Evolutionary conservation across 2,329 filamentous ascomycete species (phyloP).

Genomic region (Acephala macrosclerotiorum): DNA sequence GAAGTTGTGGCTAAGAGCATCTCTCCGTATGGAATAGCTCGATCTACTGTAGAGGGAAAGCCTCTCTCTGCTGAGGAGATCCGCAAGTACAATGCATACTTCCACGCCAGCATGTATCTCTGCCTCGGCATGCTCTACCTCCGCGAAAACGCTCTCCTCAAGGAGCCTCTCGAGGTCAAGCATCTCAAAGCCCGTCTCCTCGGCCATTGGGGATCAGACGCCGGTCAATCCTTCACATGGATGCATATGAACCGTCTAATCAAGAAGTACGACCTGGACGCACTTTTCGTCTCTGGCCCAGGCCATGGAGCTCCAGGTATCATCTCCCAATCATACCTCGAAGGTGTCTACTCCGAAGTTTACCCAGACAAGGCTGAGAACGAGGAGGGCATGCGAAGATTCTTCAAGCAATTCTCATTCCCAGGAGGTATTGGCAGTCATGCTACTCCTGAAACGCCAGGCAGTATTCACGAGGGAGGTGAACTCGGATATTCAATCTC

Average conservation of each 20-base stretch:
- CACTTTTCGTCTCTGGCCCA: slow-evolving; percentile 77
- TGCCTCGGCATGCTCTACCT: slow-evolving; percentile 84
- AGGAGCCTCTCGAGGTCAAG: slow-evolving; percentile 70
- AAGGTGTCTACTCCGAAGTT: slow-evolving; percentile 79
- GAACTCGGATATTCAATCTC: slow-evolving; percentile 84
- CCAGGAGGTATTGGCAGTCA: slow-evolving; percentile 81
- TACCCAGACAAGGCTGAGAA: slow-evolving; percentile 78
- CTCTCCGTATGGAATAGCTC: slow-evolving; percentile 69
- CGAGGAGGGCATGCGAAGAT: slow-evolving; percentile 71
- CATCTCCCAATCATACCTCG: slow-evolving; percentile 78
- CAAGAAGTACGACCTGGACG: slow-evolving; percentile 79
- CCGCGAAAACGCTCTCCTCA: slow-evolving; percentile 74
- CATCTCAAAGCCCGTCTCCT: slow-evolving; percentile 78
- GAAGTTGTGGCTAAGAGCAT: slow-evolving; percentile 60
- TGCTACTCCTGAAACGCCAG: slow-evolving; percentile 80
- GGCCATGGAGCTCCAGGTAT: slow-evolving; percentile 81
- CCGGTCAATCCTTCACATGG: slow-evolving; percentile 83
- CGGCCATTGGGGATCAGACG: slow-evolving; percentile 81
- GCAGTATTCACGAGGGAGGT: slow-evolving; percentile 79
- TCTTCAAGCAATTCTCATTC: slow-evolving; percentile 87
- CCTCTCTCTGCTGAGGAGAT: slow-evolving; percentile 73
- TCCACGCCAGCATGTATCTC: slow-evolving; percentile 77
- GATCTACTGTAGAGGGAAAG: slow-evolving; percentile 67
- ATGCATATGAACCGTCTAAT: slow-evolving; percentile 85
- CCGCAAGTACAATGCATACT: slow-evolving; percentile 74